These are phyloP conservation scores for Anacardium occidentale DNA, from an alignment of 345 rosid genomes.

Conservation along the genomic window DNA sequence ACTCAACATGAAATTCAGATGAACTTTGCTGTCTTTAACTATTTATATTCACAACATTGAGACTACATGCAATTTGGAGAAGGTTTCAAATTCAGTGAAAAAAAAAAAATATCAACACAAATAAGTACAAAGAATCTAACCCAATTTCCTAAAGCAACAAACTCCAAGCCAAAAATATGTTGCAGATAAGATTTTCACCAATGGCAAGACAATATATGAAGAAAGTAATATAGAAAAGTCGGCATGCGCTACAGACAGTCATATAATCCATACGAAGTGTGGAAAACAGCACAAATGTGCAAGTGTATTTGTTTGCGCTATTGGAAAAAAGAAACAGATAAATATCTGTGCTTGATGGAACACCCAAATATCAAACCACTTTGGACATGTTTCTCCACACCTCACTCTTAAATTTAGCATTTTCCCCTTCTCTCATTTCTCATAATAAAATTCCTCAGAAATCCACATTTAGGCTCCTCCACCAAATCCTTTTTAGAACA, in stretches of 20 bases:
- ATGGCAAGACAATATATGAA: not conserved
- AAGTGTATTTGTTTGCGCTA: not conserved
- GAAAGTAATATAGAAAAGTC: not conserved
- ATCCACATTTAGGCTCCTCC: not conserved
- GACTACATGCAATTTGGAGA: not conserved
- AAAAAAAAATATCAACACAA: not conserved
- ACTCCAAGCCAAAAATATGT: not conserved
- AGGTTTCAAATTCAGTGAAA: not conserved
- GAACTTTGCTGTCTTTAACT: not conserved
- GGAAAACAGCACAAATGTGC: not conserved
- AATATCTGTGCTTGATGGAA: not conserved
- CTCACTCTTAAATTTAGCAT: not conserved
- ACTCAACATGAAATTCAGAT: constrained; percentile 10
- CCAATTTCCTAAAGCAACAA: not conserved
- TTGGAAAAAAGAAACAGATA: not conserved
- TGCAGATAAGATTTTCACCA: not conserved
- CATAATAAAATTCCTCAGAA: not conserved
- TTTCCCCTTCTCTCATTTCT: not conserved
- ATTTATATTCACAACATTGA: not conserved
- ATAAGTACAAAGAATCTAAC: not conserved
- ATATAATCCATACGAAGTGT: not conserved
- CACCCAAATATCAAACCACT: not conserved
- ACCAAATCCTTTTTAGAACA: not conserved
- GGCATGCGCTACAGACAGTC: not conserved
- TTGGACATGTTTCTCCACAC: not conserved